phyloP scores from a whole-genome alignment of 257 asterid genomes.

The Paraleonurus japonicus region DNA sequence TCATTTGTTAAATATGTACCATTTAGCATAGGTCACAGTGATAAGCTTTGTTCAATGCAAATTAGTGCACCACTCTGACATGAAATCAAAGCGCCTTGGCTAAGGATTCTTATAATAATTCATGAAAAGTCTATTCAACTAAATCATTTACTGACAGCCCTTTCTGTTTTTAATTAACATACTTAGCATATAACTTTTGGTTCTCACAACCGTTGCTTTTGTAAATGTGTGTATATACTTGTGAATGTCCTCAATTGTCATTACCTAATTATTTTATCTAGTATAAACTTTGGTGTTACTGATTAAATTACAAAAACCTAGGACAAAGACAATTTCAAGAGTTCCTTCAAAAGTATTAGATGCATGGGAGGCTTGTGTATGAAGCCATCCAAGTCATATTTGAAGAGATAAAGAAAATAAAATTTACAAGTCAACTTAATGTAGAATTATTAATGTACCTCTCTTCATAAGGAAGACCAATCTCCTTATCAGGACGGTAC shows the following conservation, averaged over 20 bases:
- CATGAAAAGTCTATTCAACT: background rate
- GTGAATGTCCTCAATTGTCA: background rate
- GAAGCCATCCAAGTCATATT: slow-evolving; percentile 18
- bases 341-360: background rate
- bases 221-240: background rate
- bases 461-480: slow-evolving; percentile 43
- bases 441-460: slow-evolving; percentile 44
- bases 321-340: slow-evolving; percentile 8
- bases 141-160: background rate
- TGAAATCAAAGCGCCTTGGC: background rate
- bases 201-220: background rate
- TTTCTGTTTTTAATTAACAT: background rate
- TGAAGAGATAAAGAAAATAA: background rate
- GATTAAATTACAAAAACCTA: slow-evolving; percentile 5
- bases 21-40: background rate
- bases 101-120: background rate
- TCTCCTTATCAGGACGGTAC: slow-evolving; percentile 39
- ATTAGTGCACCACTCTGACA: background rate
- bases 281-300: background rate
- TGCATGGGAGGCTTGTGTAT: slow-evolving; percentile 4
- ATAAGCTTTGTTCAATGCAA: background rate
- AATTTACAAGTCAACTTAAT: slow-evolving; percentile 12
- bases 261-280: background rate
- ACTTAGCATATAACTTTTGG: background rate
- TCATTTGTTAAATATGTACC: background rate